A percentile compares a stretch with the other conserved stretches of the same genome.
Conservation (phyloP, 345 rosid species). For the Alliaria petiolata region DNA sequence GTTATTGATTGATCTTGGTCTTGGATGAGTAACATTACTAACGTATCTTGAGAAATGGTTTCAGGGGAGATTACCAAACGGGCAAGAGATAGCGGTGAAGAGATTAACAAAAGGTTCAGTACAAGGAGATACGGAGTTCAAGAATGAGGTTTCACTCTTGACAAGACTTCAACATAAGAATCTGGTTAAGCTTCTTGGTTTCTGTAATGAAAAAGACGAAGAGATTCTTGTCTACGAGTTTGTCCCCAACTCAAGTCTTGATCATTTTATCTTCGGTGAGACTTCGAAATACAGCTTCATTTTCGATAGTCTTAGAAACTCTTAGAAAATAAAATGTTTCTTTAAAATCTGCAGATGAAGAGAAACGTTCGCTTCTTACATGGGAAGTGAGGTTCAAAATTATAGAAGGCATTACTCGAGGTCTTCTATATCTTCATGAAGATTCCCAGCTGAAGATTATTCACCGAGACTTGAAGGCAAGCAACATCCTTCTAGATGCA, state of each 20-base stretch:
- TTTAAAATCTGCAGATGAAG: not conserved
- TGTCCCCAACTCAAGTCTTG: constrained; percentile 4
- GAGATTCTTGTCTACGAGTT: constrained; percentile 1
- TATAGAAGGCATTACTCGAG: constrained; percentile 24
- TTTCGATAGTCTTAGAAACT: not conserved
- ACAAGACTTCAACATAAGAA: constrained; percentile 52
- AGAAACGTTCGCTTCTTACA: not conserved
- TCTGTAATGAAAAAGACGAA: constrained; percentile 29
- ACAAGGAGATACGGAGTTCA: constrained; percentile 43
- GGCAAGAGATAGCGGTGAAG: constrained; percentile 44
- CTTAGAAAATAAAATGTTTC: not conserved
- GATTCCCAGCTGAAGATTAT: constrained; percentile 21
- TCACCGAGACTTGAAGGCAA: constrained; percentile 17
- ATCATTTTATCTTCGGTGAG: not conserved
- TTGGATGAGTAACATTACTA: not conserved
- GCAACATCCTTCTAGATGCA: not conserved
- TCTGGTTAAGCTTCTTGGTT: constrained; percentile 49
- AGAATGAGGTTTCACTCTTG: constrained; percentile 42
- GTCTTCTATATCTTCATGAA: constrained; percentile 23
- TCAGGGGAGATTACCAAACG: constrained; percentile 38
- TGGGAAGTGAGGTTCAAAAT: not conserved
- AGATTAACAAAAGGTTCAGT: constrained; percentile 25
- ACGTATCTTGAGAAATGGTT: not conserved
- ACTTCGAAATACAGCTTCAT: not conserved
- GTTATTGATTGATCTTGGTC: not conserved